A percentile compares a stretch with the other conserved stretches of the same genome.
phyloP scores from a whole-genome alignment of 2,329 filamentous ascomycete genomes.

The Fonsecaea erecta region DNA sequence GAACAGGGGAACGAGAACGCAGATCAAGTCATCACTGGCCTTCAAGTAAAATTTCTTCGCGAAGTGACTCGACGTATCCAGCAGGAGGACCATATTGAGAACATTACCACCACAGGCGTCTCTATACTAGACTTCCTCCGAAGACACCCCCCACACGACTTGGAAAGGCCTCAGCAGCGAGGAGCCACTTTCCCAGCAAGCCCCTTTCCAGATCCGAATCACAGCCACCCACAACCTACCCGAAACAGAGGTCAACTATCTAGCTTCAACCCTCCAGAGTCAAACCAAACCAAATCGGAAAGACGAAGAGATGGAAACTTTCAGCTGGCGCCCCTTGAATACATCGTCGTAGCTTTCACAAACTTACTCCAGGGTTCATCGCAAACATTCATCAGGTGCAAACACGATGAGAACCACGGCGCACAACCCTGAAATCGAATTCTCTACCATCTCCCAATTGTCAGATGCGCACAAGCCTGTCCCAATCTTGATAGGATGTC shows the following conservation, averaged over 20 bases:
- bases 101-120: conserved; percentile 14
- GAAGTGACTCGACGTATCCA: conserved; percentile 15
- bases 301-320: background rate
- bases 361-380: no score
- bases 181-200: no score
- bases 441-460: conserved; percentile 55
- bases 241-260: background rate
- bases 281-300: background rate
- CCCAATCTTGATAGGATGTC: conserved; percentile 33
- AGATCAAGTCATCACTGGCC: conserved; percentile 22
- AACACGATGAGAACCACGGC: no score
- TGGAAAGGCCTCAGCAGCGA: background rate
- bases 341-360: no score
- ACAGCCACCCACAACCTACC: background rate
- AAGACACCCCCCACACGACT: conserved; percentile 1
- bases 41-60: conserved; percentile 14
- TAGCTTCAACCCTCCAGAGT: background rate
- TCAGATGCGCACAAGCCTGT: conserved; percentile 59
- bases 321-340: no score
- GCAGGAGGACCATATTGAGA: conserved; percentile 17
- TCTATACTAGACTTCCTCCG: conserved; percentile 17
- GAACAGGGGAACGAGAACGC: conserved; percentile 24
- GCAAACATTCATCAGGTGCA: no score
- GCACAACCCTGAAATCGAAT: no score
- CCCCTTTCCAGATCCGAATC: background rate